These are phyloP conservation scores for Acidomyces sp. DNA, from an alignment of 495 filamentous ascomycete species.

Conservation along the genomic window DNA sequence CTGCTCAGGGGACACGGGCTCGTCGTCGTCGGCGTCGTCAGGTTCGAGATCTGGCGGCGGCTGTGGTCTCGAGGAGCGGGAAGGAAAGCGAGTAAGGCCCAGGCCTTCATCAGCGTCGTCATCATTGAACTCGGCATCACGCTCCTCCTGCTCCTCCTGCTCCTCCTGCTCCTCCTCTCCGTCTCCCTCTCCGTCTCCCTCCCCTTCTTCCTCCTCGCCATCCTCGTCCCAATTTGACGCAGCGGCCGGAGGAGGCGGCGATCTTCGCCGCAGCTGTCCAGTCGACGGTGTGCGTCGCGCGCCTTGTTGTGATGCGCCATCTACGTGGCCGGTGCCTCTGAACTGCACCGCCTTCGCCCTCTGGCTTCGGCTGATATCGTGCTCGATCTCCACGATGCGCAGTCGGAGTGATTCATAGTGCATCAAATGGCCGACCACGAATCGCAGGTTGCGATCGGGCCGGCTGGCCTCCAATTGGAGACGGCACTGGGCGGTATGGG, in stretches of 20 bases:
- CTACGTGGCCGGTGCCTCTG: conserved; percentile 15
- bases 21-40: conserved; percentile 11
- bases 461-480: conserved; percentile 18
- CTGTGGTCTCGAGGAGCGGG: conserved; percentile 7
- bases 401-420: conserved; percentile 19
- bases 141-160: conserved; percentile 5
- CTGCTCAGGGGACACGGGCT: conserved; percentile 14
- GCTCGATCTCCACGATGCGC: conserved; percentile 22
- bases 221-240: background rate
- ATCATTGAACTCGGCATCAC: conserved; percentile 1
- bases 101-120: conserved; percentile 11
- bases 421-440: conserved; percentile 21
- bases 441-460: conserved; percentile 22
- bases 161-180: conserved; percentile 9
- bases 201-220: conserved; percentile 5
- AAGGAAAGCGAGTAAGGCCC: conserved; percentile 17
- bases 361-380: conserved; percentile 14
- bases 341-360: conserved; percentile 16
- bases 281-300: conserved; percentile 8
- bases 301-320: no score
- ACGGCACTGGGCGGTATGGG: conserved; percentile 21
- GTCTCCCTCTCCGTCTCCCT: conserved; percentile 1
- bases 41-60: conserved; percentile 16
- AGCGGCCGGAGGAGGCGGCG: conserved; percentile 1
- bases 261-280: conserved; percentile 10